These are phyloP conservation scores for Secale cereale DNA, from an alignment of 176 grass and related monocot genomes.

Conservation along the genomic window DNA sequence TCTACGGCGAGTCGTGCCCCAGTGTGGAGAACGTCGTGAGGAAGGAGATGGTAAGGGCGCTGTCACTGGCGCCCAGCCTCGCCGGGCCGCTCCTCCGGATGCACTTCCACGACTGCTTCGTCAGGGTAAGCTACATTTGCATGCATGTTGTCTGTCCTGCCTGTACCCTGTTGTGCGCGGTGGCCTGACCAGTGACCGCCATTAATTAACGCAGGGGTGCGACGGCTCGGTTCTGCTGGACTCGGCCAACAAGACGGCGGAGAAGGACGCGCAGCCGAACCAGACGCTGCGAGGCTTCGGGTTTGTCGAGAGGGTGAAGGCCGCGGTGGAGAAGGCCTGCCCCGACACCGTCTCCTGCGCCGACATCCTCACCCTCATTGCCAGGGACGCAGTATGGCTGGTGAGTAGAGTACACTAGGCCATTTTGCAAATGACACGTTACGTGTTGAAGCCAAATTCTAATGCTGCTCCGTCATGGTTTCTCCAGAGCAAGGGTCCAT, in stretches of 20 bases:
- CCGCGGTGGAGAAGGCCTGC: conserved; percentile 61
- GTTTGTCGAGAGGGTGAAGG: conserved; percentile 71
- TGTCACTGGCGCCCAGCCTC: conserved; percentile 67
- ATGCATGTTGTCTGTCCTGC: not conserved
- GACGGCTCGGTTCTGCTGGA: conserved; percentile 81
- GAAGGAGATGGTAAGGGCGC: conserved; percentile 48
- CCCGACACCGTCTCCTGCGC: conserved; percentile 78
- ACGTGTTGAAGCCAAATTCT: not conserved
- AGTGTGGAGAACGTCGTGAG: conserved; percentile 48
- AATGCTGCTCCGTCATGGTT: too few species aligned
- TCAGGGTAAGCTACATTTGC: conserved; percentile 49
- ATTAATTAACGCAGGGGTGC: conserved; percentile 45
- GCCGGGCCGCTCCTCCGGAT: conserved; percentile 74
- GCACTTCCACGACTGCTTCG: conserved; percentile 98
- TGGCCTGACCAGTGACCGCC: not conserved
- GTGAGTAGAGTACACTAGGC: conserved; percentile 15
- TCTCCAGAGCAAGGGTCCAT: conserved; percentile 60
- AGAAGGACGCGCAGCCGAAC: conserved; percentile 71
- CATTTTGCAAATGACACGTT: not conserved
- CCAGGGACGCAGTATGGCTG: conserved; percentile 72
- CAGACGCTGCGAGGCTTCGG: conserved; percentile 59
- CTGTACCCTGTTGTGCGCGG: too few species aligned
- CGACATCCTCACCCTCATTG: conserved; percentile 66
- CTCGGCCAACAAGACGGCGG: conserved; percentile 39
- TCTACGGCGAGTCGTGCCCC: conserved; percentile 65